phyloP scores from a whole-genome alignment of 1,284 basidiomycete species.

The Malassezia yamatoensis region DNA sequence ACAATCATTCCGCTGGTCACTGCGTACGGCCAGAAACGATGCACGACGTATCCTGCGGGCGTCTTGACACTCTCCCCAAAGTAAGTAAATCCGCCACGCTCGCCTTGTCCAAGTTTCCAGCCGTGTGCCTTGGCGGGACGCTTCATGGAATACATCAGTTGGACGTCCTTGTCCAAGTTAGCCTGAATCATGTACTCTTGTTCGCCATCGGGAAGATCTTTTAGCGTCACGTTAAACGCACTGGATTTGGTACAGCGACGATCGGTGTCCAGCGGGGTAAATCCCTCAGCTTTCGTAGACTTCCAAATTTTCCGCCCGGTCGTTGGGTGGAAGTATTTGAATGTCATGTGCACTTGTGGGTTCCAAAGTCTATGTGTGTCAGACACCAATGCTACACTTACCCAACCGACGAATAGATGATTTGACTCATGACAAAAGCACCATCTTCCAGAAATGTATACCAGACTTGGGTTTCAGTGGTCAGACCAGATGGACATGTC shows the following conservation, averaged over 20 bases:
- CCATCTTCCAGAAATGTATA: constrained; percentile 79
- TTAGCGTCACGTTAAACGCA: constrained; percentile 62
- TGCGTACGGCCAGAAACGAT: constrained; percentile 49
- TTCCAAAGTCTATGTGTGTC: constrained; percentile 63
- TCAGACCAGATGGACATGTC: constrained; percentile 70
- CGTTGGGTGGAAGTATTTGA: constrained; percentile 72
- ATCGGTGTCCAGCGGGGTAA: constrained; percentile 57
- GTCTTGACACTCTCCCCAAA: constrained; percentile 56
- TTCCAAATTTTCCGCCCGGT: constrained; percentile 74
- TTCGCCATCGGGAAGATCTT: constrained; percentile 60
- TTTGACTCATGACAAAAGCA: constrained; percentile 70
- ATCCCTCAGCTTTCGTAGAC: constrained; percentile 76
- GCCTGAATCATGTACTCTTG: constrained; percentile 66
- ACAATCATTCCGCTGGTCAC: constrained; percentile 62
- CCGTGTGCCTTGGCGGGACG: constrained; percentile 66
- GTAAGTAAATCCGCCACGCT: constrained; percentile 77
- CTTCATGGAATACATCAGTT: constrained; percentile 65
- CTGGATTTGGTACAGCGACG: constrained; percentile 82
- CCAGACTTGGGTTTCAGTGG: constrained; percentile 83
- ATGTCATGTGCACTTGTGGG: constrained; percentile 88
- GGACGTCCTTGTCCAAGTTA: constrained; percentile 68
- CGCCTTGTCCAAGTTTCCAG: constrained; percentile 82
- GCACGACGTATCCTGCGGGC: constrained; percentile 39
- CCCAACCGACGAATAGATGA: constrained; percentile 93
- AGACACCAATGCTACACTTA: constrained; percentile 51